Evolutionary conservation across 345 rosid species (phyloP).

Genomic region (Rhodamnia rubescens): DNA sequence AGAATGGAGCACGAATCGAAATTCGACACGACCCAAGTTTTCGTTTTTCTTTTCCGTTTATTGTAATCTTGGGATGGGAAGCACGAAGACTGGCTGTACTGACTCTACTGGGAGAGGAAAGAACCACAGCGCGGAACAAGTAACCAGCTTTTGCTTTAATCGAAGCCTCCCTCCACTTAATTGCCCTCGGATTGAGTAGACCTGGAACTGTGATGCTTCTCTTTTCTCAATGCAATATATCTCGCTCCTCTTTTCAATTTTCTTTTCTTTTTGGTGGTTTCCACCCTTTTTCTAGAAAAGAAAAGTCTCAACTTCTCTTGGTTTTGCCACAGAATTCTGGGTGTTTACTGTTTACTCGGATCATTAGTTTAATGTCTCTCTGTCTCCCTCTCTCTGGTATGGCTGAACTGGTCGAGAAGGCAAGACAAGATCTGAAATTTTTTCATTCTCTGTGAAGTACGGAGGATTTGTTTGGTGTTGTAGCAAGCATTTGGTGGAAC

Average conservation of each 20-base stretch:
- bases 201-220: neutral
- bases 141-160: conserved; percentile 48
- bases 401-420: neutral
- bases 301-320: neutral
- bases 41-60: neutral
- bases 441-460: neutral
- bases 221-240: neutral
- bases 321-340: neutral
- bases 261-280: neutral
- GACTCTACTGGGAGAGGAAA: neutral
- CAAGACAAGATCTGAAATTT: neutral
- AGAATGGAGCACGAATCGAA: neutral
- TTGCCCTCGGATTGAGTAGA: neutral
- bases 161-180: conserved; percentile 12
- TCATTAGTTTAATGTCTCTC: neutral
- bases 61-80: conserved; percentile 3
- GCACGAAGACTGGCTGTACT: conserved; percentile 18
- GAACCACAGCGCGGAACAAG: conserved; percentile 4
- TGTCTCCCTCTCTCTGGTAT: neutral
- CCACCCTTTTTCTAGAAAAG: neutral
- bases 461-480: neutral
- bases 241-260: neutral
- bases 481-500: neutral
- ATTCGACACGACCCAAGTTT: neutral
- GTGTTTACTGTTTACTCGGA: neutral